Evolutionary conservation across 1,139 yeast genomes (phyloP).

Genomic region (Sugiyamaella novakii): DNA sequence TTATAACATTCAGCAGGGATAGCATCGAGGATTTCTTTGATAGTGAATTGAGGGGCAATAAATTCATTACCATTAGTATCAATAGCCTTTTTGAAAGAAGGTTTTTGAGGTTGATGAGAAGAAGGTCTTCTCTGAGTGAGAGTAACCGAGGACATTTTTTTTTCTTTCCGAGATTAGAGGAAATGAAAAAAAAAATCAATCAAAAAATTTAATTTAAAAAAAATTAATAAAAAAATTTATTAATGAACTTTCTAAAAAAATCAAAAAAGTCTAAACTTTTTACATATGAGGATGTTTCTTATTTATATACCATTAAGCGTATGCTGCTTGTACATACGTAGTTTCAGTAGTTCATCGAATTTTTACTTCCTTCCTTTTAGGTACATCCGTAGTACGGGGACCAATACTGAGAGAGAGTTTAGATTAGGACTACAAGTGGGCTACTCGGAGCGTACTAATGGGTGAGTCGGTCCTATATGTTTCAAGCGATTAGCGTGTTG

Average conservation of each 20-base stretch:
- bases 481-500: too few relatives aligned
- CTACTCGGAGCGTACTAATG: too few relatives aligned
- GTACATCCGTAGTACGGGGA: too few relatives aligned
- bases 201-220: neutral
- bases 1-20: conserved; percentile 79
- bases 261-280: neutral
- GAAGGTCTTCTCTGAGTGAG: conserved; percentile 36
- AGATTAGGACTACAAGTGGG: too few relatives aligned
- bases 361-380: too few relatives aligned
- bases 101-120: conserved; percentile 22
- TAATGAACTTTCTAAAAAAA: neutral
- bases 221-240: neutral
- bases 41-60: conserved; percentile 71
- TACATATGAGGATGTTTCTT: conserved; percentile 6
- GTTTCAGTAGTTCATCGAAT: neutral
- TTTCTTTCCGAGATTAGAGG: neutral
- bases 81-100: conserved; percentile 34
- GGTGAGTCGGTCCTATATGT: too few relatives aligned
- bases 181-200: conserved; percentile 9
- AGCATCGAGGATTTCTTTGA: conserved; percentile 69
- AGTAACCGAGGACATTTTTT: conserved; percentile 31
- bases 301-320: conserved; percentile 11
- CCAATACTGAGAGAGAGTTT: too few relatives aligned
- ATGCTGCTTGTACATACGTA: too few relatives aligned
- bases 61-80: conserved; percentile 68